Conservation (phyloP, 257 asterid species). For the Gentiana macrophylla region DNA sequence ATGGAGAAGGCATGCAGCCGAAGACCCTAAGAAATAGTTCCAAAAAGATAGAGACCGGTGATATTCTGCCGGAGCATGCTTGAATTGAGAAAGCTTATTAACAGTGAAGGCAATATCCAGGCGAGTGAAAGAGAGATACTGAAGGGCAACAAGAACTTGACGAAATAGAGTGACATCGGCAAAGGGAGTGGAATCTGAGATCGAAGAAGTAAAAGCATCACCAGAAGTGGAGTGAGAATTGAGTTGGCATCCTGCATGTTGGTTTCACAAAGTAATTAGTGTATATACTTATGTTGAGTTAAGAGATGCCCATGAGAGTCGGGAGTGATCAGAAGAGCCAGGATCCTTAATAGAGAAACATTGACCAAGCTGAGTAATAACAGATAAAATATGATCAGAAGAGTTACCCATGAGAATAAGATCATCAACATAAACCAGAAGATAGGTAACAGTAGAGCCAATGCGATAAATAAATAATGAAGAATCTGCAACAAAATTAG, state of each 20-base stretch:
- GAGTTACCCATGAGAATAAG: background rate
- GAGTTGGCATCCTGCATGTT: background rate
- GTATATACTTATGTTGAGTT: background rate
- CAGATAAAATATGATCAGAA: background rate
- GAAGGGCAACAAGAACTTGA: no score
- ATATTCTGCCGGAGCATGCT: no score
- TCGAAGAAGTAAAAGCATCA: no score
- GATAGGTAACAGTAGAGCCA: background rate
- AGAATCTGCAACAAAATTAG: background rate
- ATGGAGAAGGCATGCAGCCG: no score
- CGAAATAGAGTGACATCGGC: no score
- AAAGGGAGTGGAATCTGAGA: no score
- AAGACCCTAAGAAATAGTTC: no score
- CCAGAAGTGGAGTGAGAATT: background rate
- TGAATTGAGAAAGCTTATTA: no score
- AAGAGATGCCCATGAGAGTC: background rate
- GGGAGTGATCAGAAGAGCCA: background rate
- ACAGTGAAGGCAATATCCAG: no score
- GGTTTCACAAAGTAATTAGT: background rate
- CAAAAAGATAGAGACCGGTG: no score
- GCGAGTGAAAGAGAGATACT: no score
- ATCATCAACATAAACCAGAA: background rate
- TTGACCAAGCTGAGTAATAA: background rate
- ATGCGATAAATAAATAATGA: background rate
- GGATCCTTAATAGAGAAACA: background rate